Conservation (phyloP, 2,329 filamentous ascomycete genomes). For the Beauveria medogensis region DNA sequence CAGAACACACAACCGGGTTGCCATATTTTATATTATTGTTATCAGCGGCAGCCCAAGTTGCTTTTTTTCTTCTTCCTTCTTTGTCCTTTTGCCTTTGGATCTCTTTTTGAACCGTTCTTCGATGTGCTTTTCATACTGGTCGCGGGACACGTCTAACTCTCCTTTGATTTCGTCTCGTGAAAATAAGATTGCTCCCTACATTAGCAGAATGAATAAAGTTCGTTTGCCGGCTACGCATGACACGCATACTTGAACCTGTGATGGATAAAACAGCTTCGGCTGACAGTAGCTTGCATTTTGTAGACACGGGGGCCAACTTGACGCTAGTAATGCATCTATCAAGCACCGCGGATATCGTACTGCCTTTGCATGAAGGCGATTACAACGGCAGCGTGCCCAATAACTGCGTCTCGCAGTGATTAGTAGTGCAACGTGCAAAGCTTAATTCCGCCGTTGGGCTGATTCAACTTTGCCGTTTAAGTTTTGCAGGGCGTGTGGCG, state of each 20-base stretch:
- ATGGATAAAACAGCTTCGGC: not conserved
- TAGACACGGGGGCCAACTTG: too few relatives aligned
- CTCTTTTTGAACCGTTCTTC: not conserved
- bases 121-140: not conserved
- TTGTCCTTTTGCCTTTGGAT: not conserved
- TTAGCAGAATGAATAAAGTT: not conserved
- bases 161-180: not conserved
- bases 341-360: too few relatives aligned
- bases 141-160: not conserved
- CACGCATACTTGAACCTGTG: not conserved
- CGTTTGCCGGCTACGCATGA: not conserved
- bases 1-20: not conserved
- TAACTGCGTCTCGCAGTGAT: too few relatives aligned
- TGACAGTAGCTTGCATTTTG: too few relatives aligned
- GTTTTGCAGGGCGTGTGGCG: too few relatives aligned
- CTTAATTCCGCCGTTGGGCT: too few relatives aligned
- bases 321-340: too few relatives aligned
- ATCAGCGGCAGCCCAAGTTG: not conserved
- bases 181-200: not conserved
- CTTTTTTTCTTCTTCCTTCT: not conserved
- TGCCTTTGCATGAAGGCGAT: too few relatives aligned
- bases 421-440: too few relatives aligned
- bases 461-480: too few relatives aligned
- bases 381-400: too few relatives aligned
- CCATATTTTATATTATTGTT: constrained; percentile 6